phyloP scores from a whole-genome alignment of 768 basidiomycete genomes.

The Termitomyces sp. region DNA sequence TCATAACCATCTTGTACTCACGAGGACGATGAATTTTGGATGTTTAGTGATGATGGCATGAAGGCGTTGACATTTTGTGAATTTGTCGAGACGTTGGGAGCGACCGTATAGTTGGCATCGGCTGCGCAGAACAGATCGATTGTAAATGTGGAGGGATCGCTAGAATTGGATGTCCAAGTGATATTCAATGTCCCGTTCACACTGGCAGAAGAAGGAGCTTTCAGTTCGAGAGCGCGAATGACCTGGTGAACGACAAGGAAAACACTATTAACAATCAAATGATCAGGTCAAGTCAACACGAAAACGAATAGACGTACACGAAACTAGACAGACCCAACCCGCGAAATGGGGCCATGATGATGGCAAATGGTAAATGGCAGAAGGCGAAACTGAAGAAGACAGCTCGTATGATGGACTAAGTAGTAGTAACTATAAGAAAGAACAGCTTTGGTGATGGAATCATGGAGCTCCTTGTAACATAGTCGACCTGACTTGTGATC shows the following conservation, averaged over 20 bases:
- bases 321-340: background rate
- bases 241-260: background rate
- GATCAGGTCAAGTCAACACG: background rate
- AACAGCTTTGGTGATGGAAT: background rate
- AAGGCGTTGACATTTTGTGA: rapidly evolving
- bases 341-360: background rate
- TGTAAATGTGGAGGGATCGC: background rate
- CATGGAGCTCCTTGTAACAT: background rate
- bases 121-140: background rate
- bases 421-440: background rate
- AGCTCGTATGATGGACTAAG: background rate
- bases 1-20: background rate
- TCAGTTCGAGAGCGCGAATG: background rate
- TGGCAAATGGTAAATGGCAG: background rate
- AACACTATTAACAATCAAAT: background rate
- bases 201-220: rapidly evolving
- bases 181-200: background rate
- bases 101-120: background rate
- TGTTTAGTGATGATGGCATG: background rate
- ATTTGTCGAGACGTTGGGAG: background rate
- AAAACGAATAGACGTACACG: background rate
- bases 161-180: background rate
- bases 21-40: background rate
- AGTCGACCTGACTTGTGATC: background rate
- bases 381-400: background rate